Evolutionary conservation across 176 grass and related monocot species (phyloP).

Genomic region (Oryza meyeriana): DNA sequence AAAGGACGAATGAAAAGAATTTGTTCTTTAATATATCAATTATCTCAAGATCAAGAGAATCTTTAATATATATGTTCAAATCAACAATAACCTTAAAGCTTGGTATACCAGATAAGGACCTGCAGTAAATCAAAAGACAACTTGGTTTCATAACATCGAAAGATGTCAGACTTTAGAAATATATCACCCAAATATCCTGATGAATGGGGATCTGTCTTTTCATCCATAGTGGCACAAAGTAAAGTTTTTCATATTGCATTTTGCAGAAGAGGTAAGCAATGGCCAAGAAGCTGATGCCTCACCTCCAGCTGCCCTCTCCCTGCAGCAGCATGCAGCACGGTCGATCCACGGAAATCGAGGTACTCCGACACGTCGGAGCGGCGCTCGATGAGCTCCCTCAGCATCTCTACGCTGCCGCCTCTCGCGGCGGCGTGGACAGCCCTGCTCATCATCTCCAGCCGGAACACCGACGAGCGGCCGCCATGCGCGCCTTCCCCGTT

Average conservation of each 20-base stretch:
- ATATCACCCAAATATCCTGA: background rate
- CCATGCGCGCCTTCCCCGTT: conserved; percentile 1
- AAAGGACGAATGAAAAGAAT: background rate
- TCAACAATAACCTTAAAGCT: conserved; percentile 2
- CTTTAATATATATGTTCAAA: background rate
- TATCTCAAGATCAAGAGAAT: background rate
- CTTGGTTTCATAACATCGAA: background rate
- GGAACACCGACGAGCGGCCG: conserved; percentile 42
- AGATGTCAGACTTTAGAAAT: background rate
- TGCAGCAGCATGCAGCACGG: conserved; percentile 79
- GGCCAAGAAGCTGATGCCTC: conserved; percentile 20
- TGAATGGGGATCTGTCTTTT: background rate
- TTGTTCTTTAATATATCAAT: background rate
- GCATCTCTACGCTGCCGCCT: conserved; percentile 74
- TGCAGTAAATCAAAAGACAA: background rate
- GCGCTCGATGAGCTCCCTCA: conserved; percentile 58
- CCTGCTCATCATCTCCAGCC: conserved; percentile 75
- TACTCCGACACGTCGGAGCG: conserved; percentile 53
- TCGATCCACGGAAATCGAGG: conserved; percentile 71
- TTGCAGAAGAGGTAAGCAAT: background rate
- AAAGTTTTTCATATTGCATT: background rate
- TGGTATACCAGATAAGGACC: background rate
- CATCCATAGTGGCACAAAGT: background rate
- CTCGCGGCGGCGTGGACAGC: conserved; percentile 74
- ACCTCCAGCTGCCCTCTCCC: conserved; percentile 85